Percentiles rank a stretch among this genome's conserved stretches.
phyloP scores from a whole-genome alignment of 116 monocot species.

The Iris pallida region DNA sequence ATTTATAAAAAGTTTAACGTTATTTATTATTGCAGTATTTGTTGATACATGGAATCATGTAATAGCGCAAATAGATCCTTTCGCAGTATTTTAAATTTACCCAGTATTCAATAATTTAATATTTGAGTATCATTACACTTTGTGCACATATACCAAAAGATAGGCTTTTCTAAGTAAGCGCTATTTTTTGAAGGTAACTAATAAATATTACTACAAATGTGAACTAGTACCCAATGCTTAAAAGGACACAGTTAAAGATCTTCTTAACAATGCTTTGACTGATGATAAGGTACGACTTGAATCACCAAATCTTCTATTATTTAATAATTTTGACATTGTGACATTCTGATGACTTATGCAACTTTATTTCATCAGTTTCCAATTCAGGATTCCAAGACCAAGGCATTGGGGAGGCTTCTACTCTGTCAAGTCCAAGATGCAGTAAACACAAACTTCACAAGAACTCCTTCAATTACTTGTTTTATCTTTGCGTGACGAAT shows the following conservation, averaged over 20 bases:
- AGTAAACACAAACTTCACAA: conserved; percentile 2
- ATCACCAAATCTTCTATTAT: neutral
- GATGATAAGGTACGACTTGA: conserved; percentile 85
- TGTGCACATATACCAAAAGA: too few species aligned
- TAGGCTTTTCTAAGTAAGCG: too few species aligned
- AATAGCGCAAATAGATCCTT: too few species aligned
- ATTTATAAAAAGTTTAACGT: too few species aligned
- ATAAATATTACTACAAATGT: too few species aligned
- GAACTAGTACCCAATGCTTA: too few species aligned
- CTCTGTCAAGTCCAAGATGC: conserved; percentile 36
- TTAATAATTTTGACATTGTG: neutral
- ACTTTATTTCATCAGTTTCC: conserved; percentile 57
- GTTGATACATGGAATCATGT: too few species aligned
- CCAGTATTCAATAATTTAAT: too few species aligned
- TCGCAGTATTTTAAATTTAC: too few species aligned
- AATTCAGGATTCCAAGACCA: conserved; percentile 70
- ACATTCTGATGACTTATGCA: neutral
- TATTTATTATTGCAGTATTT: too few species aligned
- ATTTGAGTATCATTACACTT: too few species aligned
- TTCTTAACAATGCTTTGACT: conserved; percentile 50
- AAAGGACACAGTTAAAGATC: conserved; percentile 43
- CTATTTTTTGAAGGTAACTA: too few species aligned
- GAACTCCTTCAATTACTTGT: conserved; percentile 62
- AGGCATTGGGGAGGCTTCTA: conserved; percentile 68
- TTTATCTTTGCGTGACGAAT: conserved; percentile 65